A percentile compares a stretch with the other conserved stretches of the same genome.
These are phyloP conservation scores for Solanum piurae DNA, from an alignment of 257 asterid genomes.

Conservation along the genomic window DNA sequence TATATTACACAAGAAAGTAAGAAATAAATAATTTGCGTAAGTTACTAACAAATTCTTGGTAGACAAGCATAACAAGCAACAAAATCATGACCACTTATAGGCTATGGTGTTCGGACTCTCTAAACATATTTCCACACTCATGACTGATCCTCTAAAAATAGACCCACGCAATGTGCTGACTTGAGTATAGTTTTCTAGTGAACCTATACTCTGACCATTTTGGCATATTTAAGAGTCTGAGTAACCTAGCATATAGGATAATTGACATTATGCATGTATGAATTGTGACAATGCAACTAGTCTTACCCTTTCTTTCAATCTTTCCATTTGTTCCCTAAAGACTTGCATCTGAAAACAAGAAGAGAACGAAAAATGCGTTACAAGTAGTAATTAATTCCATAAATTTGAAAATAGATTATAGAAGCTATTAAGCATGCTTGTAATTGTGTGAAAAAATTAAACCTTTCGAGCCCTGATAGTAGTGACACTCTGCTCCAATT, in stretches of 20 bases:
- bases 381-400: neutral
- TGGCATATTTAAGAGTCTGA: neutral
- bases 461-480: constrained; percentile 74
- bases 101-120: neutral
- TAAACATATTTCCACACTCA: neutral
- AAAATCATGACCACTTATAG: neutral
- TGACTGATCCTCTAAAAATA: neutral
- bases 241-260: neutral
- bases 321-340: constrained; percentile 61
- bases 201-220: neutral
- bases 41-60: neutral
- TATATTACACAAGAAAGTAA: neutral
- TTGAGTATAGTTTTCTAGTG: neutral
- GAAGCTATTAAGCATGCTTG: neutral
- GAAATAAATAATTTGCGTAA: neutral
- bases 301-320: constrained; percentile 63
- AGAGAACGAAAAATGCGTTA: neutral
- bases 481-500: constrained; percentile 58
- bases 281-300: neutral
- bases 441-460: neutral
- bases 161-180: neutral
- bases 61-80: neutral
- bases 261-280: neutral
- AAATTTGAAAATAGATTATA: neutral
- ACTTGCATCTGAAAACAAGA: constrained; percentile 51